These are phyloP conservation scores for Penicillium egyptiacum DNA, from an alignment of 495 filamentous ascomycete genomes.

Conservation along the genomic window DNA sequence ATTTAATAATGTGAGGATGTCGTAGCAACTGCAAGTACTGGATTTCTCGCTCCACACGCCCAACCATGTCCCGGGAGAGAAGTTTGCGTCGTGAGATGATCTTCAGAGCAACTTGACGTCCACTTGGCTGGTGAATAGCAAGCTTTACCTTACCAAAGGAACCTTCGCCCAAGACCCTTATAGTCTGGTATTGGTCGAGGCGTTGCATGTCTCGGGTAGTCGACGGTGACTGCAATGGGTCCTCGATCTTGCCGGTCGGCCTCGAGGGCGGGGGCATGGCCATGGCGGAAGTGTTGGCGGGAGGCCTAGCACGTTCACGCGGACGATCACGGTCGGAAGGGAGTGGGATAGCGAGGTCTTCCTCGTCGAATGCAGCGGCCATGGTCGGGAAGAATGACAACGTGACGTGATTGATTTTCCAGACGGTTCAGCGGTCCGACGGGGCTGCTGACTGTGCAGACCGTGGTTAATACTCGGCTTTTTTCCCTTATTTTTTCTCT, in stretches of 20 bases:
- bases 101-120: slow-evolving; percentile 93
- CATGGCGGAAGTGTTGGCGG: slow-evolving; percentile 43
- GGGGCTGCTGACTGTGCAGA: slow-evolving; percentile 25
- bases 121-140: slow-evolving; percentile 83
- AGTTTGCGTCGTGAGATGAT: slow-evolving; percentile 95
- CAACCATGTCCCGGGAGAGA: slow-evolving; percentile 94
- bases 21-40: slow-evolving; percentile 93
- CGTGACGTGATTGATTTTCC: slow-evolving; percentile 49
- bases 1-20: slow-evolving; percentile 98
- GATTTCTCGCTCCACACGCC: slow-evolving; percentile 94
- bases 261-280: slow-evolving; percentile 48
- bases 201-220: slow-evolving; percentile 65
- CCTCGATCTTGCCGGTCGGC: slow-evolving; percentile 38
- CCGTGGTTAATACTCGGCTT: neutral
- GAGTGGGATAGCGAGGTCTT: slow-evolving; percentile 88
- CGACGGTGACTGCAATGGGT: slow-evolving; percentile 43
- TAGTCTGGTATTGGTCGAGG: slow-evolving; percentile 84
- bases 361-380: slow-evolving; percentile 69
- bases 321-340: slow-evolving; percentile 59
- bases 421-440: slow-evolving; percentile 20
- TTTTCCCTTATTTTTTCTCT: slow-evolving; percentile 20
- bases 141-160: slow-evolving; percentile 99
- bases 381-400: slow-evolving; percentile 38
- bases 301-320: slow-evolving; percentile 35
- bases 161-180: slow-evolving; percentile 91